Conservation (phyloP, 768 basidiomycete species). For the Scleroderma citrinum region DNA sequence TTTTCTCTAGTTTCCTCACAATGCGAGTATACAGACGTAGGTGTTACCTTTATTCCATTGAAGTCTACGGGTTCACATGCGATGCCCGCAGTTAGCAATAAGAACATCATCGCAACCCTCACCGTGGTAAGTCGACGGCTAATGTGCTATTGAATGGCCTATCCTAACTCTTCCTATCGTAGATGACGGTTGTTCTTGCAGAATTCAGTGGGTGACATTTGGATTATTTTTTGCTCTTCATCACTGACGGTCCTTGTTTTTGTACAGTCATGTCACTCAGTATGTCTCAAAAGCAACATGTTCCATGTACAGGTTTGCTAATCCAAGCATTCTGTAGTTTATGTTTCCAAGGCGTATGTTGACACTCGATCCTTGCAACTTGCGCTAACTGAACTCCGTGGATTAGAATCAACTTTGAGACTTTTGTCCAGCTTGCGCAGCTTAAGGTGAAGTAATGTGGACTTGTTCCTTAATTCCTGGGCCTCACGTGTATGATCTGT, state of each 20-base stretch:
- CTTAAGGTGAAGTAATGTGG: slow-evolving; percentile 34
- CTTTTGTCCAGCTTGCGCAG: slow-evolving; percentile 37
- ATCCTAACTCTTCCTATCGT: background rate
- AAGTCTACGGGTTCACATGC: background rate
- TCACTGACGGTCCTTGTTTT: slow-evolving; percentile 3
- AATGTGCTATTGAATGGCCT: no score
- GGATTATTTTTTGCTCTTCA: background rate
- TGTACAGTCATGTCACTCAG: slow-evolving; percentile 26
- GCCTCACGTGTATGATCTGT: background rate
- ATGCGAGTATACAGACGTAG: slow-evolving; percentile 44
- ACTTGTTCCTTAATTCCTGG: background rate
- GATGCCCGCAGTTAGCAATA: slow-evolving; percentile 41
- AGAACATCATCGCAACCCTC: slow-evolving; percentile 32
- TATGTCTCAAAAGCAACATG: slow-evolving; percentile 13
- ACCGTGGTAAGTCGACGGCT: slow-evolving; percentile 18
- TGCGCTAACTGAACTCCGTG: no score
- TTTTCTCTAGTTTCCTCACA: slow-evolving; percentile 37
- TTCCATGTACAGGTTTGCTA: background rate
- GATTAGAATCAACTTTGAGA: slow-evolving; percentile 32
- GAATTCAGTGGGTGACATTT: slow-evolving; percentile 32
- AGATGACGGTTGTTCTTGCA: slow-evolving; percentile 28
- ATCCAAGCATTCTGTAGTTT: slow-evolving; percentile 25
- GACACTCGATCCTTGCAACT: background rate
- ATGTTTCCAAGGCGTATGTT: slow-evolving; percentile 31
- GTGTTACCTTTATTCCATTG: slow-evolving; percentile 11